These are phyloP conservation scores for Eleusine coracana DNA, from an alignment of 176 grass and related monocot genomes.

Conservation along the genomic window DNA sequence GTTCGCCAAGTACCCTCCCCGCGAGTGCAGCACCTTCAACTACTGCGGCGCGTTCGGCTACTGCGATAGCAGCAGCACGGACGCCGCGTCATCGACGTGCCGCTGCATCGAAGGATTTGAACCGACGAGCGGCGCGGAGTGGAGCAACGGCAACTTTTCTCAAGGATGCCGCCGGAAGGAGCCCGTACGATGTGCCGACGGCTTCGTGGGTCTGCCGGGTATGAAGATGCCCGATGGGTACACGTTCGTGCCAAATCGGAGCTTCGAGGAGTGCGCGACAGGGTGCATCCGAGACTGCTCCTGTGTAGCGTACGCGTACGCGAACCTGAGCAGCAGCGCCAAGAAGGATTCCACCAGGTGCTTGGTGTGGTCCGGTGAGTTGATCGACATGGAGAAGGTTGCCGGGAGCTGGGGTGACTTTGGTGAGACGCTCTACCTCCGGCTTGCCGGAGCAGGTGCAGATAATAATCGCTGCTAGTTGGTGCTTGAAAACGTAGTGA, in stretches of 20 bases:
- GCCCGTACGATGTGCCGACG: background rate
- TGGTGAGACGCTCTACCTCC: background rate
- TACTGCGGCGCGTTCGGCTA: background rate
- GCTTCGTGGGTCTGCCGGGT: background rate
- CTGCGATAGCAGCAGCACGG: background rate
- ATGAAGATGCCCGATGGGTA: background rate
- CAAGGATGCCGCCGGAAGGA: background rate
- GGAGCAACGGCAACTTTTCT: background rate
- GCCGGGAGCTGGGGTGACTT: background rate
- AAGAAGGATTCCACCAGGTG: background rate
- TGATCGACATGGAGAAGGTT: background rate
- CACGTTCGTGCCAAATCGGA: constrained; percentile 21
- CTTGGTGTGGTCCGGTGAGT: background rate
- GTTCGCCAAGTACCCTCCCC: background rate
- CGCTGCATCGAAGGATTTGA: background rate
- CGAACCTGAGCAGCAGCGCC: background rate
- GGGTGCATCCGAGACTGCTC: constrained; percentile 55
- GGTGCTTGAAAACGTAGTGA: too few species aligned
- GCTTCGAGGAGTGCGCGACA: constrained; percentile 26
- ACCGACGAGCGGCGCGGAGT: background rate
- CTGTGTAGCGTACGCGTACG: constrained; percentile 50
- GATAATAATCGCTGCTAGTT: too few species aligned
- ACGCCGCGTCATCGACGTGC: background rate
- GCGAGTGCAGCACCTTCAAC: background rate
- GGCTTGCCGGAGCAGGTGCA: background rate